These are phyloP conservation scores for Xylariales sp. DNA, from an alignment of 2,329 filamentous ascomycete species.

Conservation along the genomic window DNA sequence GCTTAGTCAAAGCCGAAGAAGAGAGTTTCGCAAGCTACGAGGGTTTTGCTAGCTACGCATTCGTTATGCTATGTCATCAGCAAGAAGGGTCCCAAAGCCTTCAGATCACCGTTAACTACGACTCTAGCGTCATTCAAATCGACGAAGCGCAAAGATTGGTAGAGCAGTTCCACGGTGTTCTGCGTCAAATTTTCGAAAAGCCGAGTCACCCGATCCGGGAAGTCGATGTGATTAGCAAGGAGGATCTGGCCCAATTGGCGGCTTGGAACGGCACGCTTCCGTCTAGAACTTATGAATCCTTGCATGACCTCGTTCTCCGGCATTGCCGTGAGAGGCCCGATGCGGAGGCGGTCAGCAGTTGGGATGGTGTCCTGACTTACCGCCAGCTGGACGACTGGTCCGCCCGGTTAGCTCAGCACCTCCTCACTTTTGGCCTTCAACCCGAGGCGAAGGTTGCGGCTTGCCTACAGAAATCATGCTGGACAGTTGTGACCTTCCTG, in stretches of 20 bases:
- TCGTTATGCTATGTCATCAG: slow-evolving; percentile 19
- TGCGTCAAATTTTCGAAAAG: slow-evolving; percentile 7
- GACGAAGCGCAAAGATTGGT: slow-evolving; percentile 16
- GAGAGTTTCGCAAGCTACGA: slow-evolving; percentile 7
- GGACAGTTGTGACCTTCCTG: slow-evolving; percentile 40
- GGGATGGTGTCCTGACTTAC: slow-evolving; percentile 29
- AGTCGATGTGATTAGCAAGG: slow-evolving; percentile 22
- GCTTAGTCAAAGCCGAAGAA: slow-evolving; percentile 3
- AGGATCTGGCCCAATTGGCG: slow-evolving; percentile 13
- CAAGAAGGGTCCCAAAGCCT: slow-evolving; percentile 16
- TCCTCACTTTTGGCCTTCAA: slow-evolving; percentile 16
- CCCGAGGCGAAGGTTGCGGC: slow-evolving; percentile 15
- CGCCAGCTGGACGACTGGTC: slow-evolving; percentile 17
- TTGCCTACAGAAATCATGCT: slow-evolving; percentile 35
- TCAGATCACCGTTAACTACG: slow-evolving; percentile 10
- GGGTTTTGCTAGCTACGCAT: slow-evolving; percentile 24
- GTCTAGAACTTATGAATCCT: background rate
- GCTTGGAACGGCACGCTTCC: slow-evolving; percentile 16
- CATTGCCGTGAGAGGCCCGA: slow-evolving; percentile 6
- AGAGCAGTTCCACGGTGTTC: slow-evolving; percentile 23
- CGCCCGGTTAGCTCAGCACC: slow-evolving; percentile 12
- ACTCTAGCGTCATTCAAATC: background rate
- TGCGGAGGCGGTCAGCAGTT: slow-evolving; percentile 10
- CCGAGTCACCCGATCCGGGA: background rate
- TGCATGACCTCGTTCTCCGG: slow-evolving; percentile 15